phyloP scores from a whole-genome alignment of 177 flowering plant species.

The Telopea speciosissima region DNA sequence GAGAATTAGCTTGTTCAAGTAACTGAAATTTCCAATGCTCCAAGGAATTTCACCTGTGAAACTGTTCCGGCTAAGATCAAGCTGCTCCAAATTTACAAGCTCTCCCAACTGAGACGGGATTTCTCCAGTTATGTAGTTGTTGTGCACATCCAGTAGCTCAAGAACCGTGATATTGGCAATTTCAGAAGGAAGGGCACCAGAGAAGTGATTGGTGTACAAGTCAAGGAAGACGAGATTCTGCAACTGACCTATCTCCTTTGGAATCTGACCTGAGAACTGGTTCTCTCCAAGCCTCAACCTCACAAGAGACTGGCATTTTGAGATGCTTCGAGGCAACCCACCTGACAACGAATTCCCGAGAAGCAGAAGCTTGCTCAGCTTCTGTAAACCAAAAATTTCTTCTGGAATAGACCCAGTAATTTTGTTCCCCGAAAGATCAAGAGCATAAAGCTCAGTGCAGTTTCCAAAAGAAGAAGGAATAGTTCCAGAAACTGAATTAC shows the following conservation, averaged over 20 bases:
- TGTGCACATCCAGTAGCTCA: constrained; percentile 82
- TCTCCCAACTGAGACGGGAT: constrained; percentile 69
- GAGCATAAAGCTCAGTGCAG: constrained; percentile 72
- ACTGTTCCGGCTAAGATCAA: constrained; percentile 84
- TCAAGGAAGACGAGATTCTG: constrained; percentile 90
- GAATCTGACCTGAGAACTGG: constrained; percentile 81
- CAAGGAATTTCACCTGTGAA: constrained; percentile 72
- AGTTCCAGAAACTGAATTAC: constrained; percentile 74
- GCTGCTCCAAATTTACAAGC: constrained; percentile 82
- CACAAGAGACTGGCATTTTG: constrained; percentile 71
- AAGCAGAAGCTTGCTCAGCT: constrained; percentile 85
- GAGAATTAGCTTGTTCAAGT: constrained; percentile 82
- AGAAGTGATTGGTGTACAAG: constrained; percentile 78
- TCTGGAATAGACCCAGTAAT: constrained; percentile 86
- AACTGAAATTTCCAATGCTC: constrained; percentile 81
- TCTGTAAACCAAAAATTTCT: constrained; percentile 73
- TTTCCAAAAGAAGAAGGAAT: constrained; percentile 84
- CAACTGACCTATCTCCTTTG: constrained; percentile 74
- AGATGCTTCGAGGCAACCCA: constrained; percentile 47
- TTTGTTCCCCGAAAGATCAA: constrained; percentile 86
- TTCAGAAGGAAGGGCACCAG: constrained; percentile 63
- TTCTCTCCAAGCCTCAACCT: constrained; percentile 89
- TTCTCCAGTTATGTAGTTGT: constrained; percentile 70
- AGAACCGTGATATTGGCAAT: constrained; percentile 72
- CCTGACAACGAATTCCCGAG: constrained; percentile 81